Evolutionary conservation across 192 early-diverging fungal species (phyloP), one percentile per base, ranked within the genome.

Genomic region (Coemansia aciculifera): DNA sequence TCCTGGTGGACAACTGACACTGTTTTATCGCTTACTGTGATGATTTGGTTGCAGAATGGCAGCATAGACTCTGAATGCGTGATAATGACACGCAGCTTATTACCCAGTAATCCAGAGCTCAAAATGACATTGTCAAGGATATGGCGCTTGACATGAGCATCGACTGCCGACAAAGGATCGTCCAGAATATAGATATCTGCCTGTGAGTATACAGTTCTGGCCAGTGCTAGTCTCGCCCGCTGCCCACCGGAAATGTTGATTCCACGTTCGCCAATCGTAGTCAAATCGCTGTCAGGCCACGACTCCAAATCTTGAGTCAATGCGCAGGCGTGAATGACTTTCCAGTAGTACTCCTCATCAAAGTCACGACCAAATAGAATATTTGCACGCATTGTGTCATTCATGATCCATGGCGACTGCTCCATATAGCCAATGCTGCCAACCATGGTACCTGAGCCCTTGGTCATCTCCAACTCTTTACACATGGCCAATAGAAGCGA

Each of bases 401-500:
- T 64, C 62, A 71, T 57, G 36, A 71, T 62, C 61, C 61, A 62
- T 0, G 93, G 85, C 12, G 85, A 86, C 59, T 94, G 94, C 15
- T 92, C 84, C 17, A 84, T 85, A 73, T 93, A 95, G 19, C 89
- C 89, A 19, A 95, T 77, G 5, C 76, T 78, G 8, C 90, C 89
- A 34, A 85, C 84, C n/a, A 91, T 78, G 1, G 70, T 62, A 6
- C 92, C 84, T 0, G 27, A 0, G 15, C 65, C 65, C 31, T 44
- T 38, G 2, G 66, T 59, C 37, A 82, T 79, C 57, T 77, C 86
- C 83, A 92, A 90, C 66, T 94, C 92, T 10, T 91, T 91, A 23
- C 94, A 81, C 44, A 95, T 71, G 15, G 90, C 88, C 46, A 86
- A 87, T 0, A 95, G 69, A 5, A 95, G 75, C 0, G 90, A 89